A percentile compares a stretch with the other conserved stretches of the same genome.
phyloP scores from a whole-genome alignment of 2,329 filamentous ascomycete genomes.

The Fusarium sp. region DNA sequence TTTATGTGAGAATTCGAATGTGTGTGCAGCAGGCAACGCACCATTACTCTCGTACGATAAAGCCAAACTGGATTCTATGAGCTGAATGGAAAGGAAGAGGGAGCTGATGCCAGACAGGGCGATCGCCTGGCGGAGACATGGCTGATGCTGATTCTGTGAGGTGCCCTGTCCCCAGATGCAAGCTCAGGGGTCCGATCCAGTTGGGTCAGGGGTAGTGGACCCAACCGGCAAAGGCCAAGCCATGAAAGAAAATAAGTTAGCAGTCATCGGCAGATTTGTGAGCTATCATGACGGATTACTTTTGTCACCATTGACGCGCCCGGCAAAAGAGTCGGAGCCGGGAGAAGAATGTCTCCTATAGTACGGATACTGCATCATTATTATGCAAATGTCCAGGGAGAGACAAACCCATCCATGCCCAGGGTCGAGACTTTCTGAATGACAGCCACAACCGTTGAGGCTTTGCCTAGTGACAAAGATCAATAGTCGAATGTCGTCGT shows the following conservation, averaged over 20 bases:
- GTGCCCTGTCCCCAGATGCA: slow-evolving; percentile 37
- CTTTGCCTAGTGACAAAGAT: slow-evolving; percentile 23
- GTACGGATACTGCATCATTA: neutral
- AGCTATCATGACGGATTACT: slow-evolving; percentile 24
- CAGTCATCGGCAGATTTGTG: slow-evolving; percentile 5
- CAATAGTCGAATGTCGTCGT: slow-evolving; percentile 1
- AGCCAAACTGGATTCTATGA: slow-evolving; percentile 1
- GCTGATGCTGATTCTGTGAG: slow-evolving; percentile 45
- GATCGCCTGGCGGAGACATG: slow-evolving; percentile 40
- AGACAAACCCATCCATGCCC: neutral
- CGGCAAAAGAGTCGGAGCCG: slow-evolving; percentile 32
- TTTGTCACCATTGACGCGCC: slow-evolving; percentile 14
- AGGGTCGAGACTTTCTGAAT: slow-evolving; percentile 29
- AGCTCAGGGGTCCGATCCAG: slow-evolving; percentile 26
- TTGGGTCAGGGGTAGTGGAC: slow-evolving; percentile 43
- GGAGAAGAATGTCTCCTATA: slow-evolving; percentile 12
- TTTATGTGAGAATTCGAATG: neutral
- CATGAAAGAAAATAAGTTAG: slow-evolving; percentile 24
- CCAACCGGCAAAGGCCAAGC: slow-evolving; percentile 9
- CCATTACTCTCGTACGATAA: slow-evolving; percentile 13
- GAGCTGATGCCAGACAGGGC: slow-evolving; percentile 30
- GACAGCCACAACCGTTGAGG: slow-evolving; percentile 40
- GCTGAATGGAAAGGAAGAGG: slow-evolving; percentile 16
- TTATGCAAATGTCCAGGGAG: slow-evolving; percentile 16
- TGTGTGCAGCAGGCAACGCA: neutral